These are phyloP conservation scores for Fraxinus baroniana DNA, from an alignment of 305 asterid species.

Conservation along the genomic window DNA sequence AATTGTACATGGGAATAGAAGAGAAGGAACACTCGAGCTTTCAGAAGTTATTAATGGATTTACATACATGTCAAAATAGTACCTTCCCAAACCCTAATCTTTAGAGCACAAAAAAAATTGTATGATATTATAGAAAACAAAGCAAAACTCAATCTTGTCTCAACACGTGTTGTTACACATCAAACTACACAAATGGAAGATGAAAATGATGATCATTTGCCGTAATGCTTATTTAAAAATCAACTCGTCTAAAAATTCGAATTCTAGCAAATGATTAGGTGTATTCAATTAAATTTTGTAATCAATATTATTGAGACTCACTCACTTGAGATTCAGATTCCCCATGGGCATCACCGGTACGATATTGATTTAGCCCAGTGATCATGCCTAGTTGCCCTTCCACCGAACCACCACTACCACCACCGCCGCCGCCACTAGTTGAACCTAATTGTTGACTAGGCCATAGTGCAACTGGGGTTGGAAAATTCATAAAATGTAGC, in stretches of 20 bases:
- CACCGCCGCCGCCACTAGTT: neutral
- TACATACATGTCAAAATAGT: constrained; percentile 25
- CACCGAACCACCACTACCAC: constrained; percentile 25
- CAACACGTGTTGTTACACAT: constrained; percentile 55
- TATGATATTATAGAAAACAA: neutral
- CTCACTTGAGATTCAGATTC: constrained; percentile 65
- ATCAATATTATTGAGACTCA: constrained; percentile 59
- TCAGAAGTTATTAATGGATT: neutral
- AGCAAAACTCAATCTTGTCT: constrained; percentile 30
- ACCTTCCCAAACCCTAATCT: constrained; percentile 54
- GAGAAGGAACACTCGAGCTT: neutral
- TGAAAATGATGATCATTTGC: neutral
- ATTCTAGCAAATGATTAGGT: neutral
- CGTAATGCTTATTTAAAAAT: neutral
- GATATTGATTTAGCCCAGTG: constrained; percentile 45
- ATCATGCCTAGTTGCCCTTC: constrained; percentile 46
- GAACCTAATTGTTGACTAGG: constrained; percentile 42
- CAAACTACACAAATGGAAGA: constrained; percentile 36
- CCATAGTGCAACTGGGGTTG: constrained; percentile 41
- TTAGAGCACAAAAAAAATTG: constrained; percentile 35
- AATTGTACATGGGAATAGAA: neutral
- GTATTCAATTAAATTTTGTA: neutral
- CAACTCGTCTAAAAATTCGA: constrained; percentile 23
- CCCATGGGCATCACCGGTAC: constrained; percentile 29
- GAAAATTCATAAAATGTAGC: constrained; percentile 51